Evolutionary conservation across 495 filamentous ascomycete genomes (phyloP).

Genomic region (Schizothecium vesticola): DNA sequence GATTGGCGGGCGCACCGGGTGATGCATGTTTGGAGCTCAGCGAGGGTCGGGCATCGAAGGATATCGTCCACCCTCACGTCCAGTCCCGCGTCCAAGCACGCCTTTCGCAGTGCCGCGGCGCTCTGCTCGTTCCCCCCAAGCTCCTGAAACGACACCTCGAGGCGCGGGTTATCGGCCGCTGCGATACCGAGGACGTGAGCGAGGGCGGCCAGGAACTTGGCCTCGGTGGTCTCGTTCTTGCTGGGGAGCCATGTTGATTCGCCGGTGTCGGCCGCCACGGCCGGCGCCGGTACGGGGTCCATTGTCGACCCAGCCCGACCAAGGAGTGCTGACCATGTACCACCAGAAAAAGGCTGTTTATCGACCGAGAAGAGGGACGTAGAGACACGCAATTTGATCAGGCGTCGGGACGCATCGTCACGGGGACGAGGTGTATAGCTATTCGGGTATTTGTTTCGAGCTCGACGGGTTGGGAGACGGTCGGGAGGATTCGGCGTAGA

Average conservation of each 20-base stretch:
- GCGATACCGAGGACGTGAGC: conserved; percentile 30
- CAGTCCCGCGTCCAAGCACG: conserved; percentile 33
- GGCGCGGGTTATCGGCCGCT: conserved; percentile 13
- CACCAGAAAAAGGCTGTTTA: background rate
- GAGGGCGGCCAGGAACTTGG: conserved; percentile 26
- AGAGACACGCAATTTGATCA: background rate
- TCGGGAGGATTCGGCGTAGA: background rate
- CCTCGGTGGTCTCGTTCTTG: conserved; percentile 29
- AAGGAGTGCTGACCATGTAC: background rate
- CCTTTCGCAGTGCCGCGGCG: conserved; percentile 30
- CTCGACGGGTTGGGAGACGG: background rate
- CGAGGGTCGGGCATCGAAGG: conserved; percentile 36
- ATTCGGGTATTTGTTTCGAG: background rate
- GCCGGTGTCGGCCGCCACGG: background rate
- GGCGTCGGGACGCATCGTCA: background rate
- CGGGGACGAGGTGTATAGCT: background rate
- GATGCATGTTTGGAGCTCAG: conserved; percentile 35
- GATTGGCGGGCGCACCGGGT: conserved; percentile 22
- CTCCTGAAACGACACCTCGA: conserved; percentile 36
- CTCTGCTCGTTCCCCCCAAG: conserved; percentile 35
- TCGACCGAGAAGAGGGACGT: background rate
- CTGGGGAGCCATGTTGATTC: conserved; percentile 20
- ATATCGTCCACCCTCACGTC: conserved; percentile 36
- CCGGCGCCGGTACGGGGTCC: conserved; percentile 1
- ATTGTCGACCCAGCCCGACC: background rate